Base-by-base conservation (phyloP, 306 rosid genomes). In the Rosa rugosa region DNA sequence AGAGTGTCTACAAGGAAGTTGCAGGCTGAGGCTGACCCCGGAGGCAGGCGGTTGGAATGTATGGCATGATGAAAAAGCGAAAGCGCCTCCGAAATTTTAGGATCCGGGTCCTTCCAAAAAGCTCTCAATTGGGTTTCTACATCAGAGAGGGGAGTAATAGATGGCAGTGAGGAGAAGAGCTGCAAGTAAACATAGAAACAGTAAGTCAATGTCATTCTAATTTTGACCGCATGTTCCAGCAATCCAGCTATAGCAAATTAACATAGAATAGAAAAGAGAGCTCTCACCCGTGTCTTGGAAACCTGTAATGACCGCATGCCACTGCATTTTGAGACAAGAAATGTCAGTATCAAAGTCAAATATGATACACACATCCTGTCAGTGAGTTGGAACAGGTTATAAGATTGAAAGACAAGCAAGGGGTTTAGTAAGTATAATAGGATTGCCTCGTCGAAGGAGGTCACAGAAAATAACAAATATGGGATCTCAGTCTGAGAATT, bases 401-500 rank as follows among this genome's bases (percentile, higher is more conserved):
- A 31, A 31, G 34, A 50, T 50, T 50, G 56, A 5, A 50, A 16
- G 18, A 50, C 56, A 50, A 16, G 56, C 56, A 50, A 16, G 16
- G 53, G 18, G 18, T 4, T 49, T 4, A 49, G 3, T 3, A 49
- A 14, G 17, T 49, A 13, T 2, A 8, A 44, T 44, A 90, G 89
- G 80, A 86, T 72, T 44, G 79, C 85, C 57, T 80, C 89, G 88
- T 81, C 87, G 41, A 91, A 90, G 86, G 90, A 86, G 88, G 80
- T 94, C 80, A 75, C 93, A 38, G 89, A 89, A 88, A 92, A 91
- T 34, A 92, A 91, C 86, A 88, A 92, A 72, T 85, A 88, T 74
- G 97, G 98, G 72, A 88, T 92, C 83, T 90, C 98, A 10, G 87
- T 94, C 86, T 92, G 91, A 94, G 73, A 71, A 77, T 40, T 73